A percentile compares a stretch with the other conserved stretches of the same genome.
phyloP scores from a whole-genome alignment of 2,329 filamentous ascomycete genomes.

The Aspergillus arachidicola region DNA sequence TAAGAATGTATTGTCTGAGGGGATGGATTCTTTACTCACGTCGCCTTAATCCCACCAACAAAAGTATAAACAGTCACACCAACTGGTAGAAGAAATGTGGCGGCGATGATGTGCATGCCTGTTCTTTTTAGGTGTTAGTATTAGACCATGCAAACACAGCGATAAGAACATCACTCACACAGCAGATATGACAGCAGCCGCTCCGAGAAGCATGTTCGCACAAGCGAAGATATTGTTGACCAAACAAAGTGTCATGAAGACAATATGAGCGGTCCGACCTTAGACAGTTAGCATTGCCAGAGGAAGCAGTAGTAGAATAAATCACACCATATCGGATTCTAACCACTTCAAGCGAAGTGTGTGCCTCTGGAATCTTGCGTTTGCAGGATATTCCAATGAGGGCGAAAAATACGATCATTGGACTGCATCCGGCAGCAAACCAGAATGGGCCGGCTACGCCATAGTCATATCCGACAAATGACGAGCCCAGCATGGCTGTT shows the following conservation, averaged over 20 bases:
- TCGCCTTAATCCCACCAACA: conserved; percentile 46
- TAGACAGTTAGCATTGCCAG: background rate
- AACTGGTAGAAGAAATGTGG: conserved; percentile 49
- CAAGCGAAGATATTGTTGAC: conserved; percentile 59
- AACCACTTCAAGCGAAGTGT: conserved; percentile 58
- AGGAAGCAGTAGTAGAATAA: background rate
- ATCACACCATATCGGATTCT: conserved; percentile 52
- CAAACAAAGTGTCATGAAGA: conserved; percentile 56
- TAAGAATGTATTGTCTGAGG: background rate
- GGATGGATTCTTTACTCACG: conserved; percentile 18
- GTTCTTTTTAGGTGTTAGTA: conserved; percentile 33
- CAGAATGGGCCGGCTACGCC: conserved; percentile 60
- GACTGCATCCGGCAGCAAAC: conserved; percentile 59
- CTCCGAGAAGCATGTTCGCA: conserved; percentile 56
- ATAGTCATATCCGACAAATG: conserved; percentile 56
- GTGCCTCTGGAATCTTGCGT: conserved; percentile 55
- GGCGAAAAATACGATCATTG: conserved; percentile 60
- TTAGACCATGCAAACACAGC: background rate
- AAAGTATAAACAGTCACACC: conserved; percentile 46
- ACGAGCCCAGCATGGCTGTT: conserved; percentile 55
- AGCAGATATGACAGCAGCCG: conserved; percentile 46
- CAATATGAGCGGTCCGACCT: conserved; percentile 49
- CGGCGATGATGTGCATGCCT: conserved; percentile 54
- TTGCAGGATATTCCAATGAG: conserved; percentile 57
- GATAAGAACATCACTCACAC: conserved; percentile 24